phyloP scores from a whole-genome alignment of 805 yeast genomes.

The Priceomyces carsonii region DNA sequence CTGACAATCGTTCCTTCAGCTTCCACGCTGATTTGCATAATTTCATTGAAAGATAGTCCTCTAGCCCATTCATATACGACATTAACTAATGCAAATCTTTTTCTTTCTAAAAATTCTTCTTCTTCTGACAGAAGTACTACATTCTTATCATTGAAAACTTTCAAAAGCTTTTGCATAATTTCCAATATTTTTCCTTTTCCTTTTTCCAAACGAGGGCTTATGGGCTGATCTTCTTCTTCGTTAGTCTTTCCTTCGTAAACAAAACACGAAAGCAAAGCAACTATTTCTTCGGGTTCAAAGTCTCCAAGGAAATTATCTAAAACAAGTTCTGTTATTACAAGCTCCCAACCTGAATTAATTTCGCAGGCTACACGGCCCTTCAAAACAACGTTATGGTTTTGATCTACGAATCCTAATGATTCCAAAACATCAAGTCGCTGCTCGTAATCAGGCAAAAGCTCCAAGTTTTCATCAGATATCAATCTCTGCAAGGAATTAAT shows the following conservation, averaged over 20 bases:
- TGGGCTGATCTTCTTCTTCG: constrained; percentile 60
- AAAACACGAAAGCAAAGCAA: constrained; percentile 89
- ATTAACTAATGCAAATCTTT: constrained; percentile 87
- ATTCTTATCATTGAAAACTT: constrained; percentile 64
- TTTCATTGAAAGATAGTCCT: constrained; percentile 86
- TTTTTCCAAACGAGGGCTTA: constrained; percentile 77
- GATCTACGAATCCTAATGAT: constrained; percentile 79
- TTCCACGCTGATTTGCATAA: constrained; percentile 84
- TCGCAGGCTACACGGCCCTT: constrained; percentile 96
- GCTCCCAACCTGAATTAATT: constrained; percentile 86
- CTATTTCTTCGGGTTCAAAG: constrained; percentile 93
- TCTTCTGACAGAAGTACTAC: constrained; percentile 83
- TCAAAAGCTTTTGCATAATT: constrained; percentile 63
- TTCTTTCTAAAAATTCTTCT: constrained; percentile 75
- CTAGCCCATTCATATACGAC: constrained; percentile 98
- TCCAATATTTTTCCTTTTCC: constrained; percentile 67
- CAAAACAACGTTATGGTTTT: constrained; percentile 70
- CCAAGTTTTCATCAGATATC: constrained; percentile 85
- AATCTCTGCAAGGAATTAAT: constrained; percentile 58
- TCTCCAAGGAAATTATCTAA: constrained; percentile 91
- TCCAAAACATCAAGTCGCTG: constrained; percentile 79
- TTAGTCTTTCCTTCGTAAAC: constrained; percentile 84
- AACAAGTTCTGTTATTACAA: constrained; percentile 83
- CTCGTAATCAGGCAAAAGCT: constrained; percentile 89
- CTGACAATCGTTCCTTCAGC: constrained; percentile 97